Conservation (phyloP, 176 grass and related monocot species). For the Oropetium thomaeum region DNA sequence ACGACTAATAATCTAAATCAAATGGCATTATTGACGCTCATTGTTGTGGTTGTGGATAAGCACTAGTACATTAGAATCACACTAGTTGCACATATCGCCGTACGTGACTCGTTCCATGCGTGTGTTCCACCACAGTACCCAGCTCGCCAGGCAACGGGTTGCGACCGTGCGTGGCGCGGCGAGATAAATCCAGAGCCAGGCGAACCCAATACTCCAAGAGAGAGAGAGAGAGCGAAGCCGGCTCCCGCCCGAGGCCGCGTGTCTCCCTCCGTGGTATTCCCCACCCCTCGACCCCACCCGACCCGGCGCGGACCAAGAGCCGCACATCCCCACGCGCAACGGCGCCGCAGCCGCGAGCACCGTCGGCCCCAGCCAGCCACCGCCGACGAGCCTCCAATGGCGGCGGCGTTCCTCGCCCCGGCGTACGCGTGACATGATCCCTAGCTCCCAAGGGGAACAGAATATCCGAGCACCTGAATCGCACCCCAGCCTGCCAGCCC, state of each 20-base stretch:
- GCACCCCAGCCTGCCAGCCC: not conserved
- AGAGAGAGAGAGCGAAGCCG: not conserved
- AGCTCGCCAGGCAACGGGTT: conserved; percentile 1
- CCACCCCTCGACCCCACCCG: conserved; percentile 2
- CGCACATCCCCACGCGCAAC: not conserved
- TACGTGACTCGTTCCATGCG: not conserved
- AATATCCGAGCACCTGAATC: conserved; percentile 37
- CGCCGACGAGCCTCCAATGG: conserved; percentile 43
- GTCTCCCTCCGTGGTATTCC: not conserved
- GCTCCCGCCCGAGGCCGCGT: conserved; percentile 1
- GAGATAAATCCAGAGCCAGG: not conserved
- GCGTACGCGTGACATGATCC: conserved; percentile 29
- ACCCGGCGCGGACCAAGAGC: not conserved
- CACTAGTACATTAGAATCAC: not conserved
- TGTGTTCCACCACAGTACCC: not conserved
- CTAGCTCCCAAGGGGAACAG: not conserved
- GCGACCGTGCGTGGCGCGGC: not conserved
- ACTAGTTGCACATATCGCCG: too few relatives aligned
- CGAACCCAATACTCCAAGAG: not conserved
- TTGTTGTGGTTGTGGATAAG: not conserved
- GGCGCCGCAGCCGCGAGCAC: too few relatives aligned
- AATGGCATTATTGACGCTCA: not conserved
- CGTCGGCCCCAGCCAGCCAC: too few relatives aligned
- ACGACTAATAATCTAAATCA: not conserved
- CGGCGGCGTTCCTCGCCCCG: conserved; percentile 22